Percentiles rank a stretch among this genome's conserved stretches.
phyloP scores from a whole-genome alignment of 352 stramenopile genomes.

The Phytophthora chlamydospora region DNA sequence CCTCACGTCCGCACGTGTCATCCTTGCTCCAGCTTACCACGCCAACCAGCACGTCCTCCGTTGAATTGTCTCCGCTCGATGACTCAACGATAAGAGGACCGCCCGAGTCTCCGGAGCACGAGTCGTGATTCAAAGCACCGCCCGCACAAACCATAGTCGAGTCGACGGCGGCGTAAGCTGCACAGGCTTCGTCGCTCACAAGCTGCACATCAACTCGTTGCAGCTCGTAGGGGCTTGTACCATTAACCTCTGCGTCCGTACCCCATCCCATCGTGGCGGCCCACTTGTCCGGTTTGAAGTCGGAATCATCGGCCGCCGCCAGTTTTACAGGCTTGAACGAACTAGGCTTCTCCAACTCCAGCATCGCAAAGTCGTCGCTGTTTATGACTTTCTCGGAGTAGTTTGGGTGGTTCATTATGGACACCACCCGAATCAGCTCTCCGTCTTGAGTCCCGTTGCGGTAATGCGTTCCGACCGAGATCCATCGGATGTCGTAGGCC shows the following conservation, averaged over 20 bases:
- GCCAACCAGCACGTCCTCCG: slow-evolving; percentile 39
- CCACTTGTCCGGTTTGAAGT: slow-evolving; percentile 27
- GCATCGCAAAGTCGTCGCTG: slow-evolving; percentile 39
- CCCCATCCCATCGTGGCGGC: slow-evolving; percentile 44
- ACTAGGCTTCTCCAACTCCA: slow-evolving; percentile 44
- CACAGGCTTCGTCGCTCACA: slow-evolving; percentile 40
- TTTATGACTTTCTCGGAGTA: slow-evolving; percentile 6
- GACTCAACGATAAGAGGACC: slow-evolving; percentile 42
- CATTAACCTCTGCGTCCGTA: slow-evolving; percentile 27
- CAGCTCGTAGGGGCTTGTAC: slow-evolving; percentile 38
- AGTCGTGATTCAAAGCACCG: slow-evolving; percentile 35
- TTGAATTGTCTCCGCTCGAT: background rate
- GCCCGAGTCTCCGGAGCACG: slow-evolving; percentile 61
- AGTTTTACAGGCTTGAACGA: slow-evolving; percentile 40
- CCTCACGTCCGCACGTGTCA: slow-evolving; percentile 37
- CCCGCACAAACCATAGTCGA: slow-evolving; percentile 60
- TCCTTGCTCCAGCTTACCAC: slow-evolving; percentile 58
- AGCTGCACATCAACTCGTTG: slow-evolving; percentile 40
- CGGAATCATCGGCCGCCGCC: slow-evolving; percentile 21
- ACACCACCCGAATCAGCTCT: slow-evolving; percentile 8
- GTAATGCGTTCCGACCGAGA: slow-evolving; percentile 10
- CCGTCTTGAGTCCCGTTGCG: slow-evolving; percentile 20
- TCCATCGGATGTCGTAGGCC: slow-evolving; percentile 4
- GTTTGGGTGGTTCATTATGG: slow-evolving; percentile 6
- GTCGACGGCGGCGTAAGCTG: slow-evolving; percentile 18